Evolutionary conservation across 2,329 filamentous ascomycete species (phyloP), one percentile per base, ranked within the genome.

Genomic region (Teratosphaeria gauchensis): DNA sequence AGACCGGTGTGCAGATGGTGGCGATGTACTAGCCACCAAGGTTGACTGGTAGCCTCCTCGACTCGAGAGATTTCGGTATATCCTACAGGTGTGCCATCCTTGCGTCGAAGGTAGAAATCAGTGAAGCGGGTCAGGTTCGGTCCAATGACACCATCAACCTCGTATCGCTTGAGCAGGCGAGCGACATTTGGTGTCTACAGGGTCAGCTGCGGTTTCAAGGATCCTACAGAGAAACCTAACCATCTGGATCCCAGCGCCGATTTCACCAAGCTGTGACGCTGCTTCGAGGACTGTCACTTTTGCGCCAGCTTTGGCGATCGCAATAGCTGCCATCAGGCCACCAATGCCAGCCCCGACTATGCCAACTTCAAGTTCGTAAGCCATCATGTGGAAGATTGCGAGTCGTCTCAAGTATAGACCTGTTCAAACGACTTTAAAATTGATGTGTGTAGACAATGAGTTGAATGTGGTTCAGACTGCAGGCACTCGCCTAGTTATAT

Each of bases 11-110:
- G 78, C 4, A 80, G 69, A 65, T 80, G 76, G 12, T 77, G 76
- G 30, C 67, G 69, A 54, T 80, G 77, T 11, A 80, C 78, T 16
- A 80, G 69, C 74, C 76, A 78, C 71, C 77, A 79, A 8, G 73
- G 75, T 35, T 68, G 69, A 21, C 68, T 65, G 7, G 73, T 64
- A 4, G 62, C 61, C 2, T 70, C 59, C 54, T 74, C 71, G 11
- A 76, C 62, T 8, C 68, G 66, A 14, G 64, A 64, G 16, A 73
- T 73, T 35, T 68, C 62, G 8, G 74, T 75, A 57, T 73, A 65
- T 19, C 75, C 75, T 35, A 77, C 67, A 12, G 63, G 65, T 2
- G 66, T 73, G 31, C 76, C 76, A 60, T 75, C 70, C 61, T 73
- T 72, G 31, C 69, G 68, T 7, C 76, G 68, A 63, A 76, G 66